Evolutionary conservation across 1,284 basidiomycete species (phyloP), one percentile per base, ranked within the genome.

Genomic region (Dichomitus squalens): DNA sequence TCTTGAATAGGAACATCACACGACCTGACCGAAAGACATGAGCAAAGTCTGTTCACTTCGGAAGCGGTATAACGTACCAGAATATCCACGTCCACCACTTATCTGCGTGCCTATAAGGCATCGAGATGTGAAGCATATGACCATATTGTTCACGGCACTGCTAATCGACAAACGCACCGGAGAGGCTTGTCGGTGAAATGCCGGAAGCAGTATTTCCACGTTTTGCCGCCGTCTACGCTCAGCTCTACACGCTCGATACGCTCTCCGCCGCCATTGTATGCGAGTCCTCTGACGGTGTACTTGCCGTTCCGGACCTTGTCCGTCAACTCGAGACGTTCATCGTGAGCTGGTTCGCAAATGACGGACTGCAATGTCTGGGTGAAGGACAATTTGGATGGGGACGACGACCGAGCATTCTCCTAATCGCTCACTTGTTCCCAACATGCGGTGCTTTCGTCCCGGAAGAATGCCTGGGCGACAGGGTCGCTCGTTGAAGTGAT

Each of bases 81-180:
- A 66, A 68, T 2, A 68, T 52, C 67, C 67, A 69, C 5, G 66
- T 58, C 67, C 67, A 69, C 29, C 65, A 63, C 41, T 69, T 69
- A 52, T 55, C 54, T 4, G 66, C 64, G 27, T 67, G 63, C n/a
- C 67, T 68, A 9, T 29, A 7, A 39, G 21, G 4, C 27, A 7
- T 33, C 20, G 7, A 11, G 7, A 7, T 33, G 31, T 53, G 11
- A 43, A 33, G 12, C 11, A 43, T 16, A 7, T 18, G 7, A n/a
- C 4, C 18, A n/a, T 44, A 23, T 44, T 44, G 27, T 14, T 8
- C 12, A 1, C 5, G 23, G 11, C n/a, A n/a, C n/a, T n/a, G n/a
- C n/a, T 31, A 20, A 9, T 2, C 9, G 7, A 41, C 16, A n/a
- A n/a, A 11, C 49, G 11, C 27, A 62, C 61, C 61, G 55, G 18